Conservation (phyloP, 202 grass and related monocot species). For the Setaria italica region DNA sequence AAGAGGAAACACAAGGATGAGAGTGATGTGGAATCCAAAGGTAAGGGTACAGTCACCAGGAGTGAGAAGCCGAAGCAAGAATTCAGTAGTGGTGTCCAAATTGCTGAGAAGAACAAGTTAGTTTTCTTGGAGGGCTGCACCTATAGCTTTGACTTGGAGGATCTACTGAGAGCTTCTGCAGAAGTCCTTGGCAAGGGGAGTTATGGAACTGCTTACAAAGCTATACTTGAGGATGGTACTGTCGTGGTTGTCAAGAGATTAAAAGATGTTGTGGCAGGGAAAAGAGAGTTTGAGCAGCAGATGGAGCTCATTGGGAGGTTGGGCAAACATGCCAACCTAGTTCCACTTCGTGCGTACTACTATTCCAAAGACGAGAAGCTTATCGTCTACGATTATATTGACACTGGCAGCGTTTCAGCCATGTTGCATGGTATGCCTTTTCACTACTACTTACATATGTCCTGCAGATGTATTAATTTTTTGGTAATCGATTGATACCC, state of each 20-base stretch:
- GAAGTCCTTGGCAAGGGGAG: slow-evolving; percentile 97
- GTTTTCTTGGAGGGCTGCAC: slow-evolving; percentile 89
- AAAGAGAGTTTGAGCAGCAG: slow-evolving; percentile 95
- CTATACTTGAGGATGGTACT: slow-evolving; percentile 90
- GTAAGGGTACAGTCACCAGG: slow-evolving; percentile 45
- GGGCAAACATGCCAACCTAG: slow-evolving; percentile 70
- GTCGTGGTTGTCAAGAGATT: slow-evolving; percentile 94
- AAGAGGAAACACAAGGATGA: slow-evolving; percentile 64
- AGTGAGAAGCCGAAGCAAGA: slow-evolving; percentile 76
- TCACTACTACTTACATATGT: slow-evolving; percentile 10
- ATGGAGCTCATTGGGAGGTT: slow-evolving; percentile 87
- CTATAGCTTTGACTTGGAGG: slow-evolving; percentile 97
- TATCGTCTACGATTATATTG: slow-evolving; percentile 80
- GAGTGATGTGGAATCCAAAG: slow-evolving; percentile 48
- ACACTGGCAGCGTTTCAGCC: slow-evolving; percentile 67
- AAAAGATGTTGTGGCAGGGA: slow-evolving; percentile 83
- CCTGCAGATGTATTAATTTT: slow-evolving; percentile 7
- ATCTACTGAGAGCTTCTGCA: slow-evolving; percentile 90
- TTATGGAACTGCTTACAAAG: slow-evolving; percentile 91
- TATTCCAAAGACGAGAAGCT: slow-evolving; percentile 99
- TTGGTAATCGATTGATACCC: background rate
- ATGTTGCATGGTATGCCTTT: slow-evolving; percentile 86
- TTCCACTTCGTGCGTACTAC: slow-evolving; percentile 86
- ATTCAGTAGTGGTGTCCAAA: slow-evolving; percentile 83
- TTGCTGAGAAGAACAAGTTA: slow-evolving; percentile 83